A percentile compares a stretch with the other conserved stretches of the same genome.
These are phyloP conservation scores for Pythium angustatum DNA, from an alignment of 352 stramenopile genomes.

Conservation along the genomic window DNA sequence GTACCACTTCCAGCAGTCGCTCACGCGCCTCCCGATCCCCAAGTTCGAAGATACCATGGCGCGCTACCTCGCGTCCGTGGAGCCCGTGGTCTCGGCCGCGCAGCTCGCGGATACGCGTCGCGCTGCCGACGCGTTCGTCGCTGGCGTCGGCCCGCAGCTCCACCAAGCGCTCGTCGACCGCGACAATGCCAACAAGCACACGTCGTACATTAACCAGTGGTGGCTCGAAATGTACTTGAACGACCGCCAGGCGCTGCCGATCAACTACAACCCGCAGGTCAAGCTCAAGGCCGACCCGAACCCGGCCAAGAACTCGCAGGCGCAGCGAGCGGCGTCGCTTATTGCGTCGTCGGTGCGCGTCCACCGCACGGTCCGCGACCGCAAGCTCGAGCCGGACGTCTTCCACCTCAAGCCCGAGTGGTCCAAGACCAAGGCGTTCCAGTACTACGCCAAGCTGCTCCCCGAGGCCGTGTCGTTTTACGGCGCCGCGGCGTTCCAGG, in stretches of 20 bases:
- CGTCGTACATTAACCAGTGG: slow-evolving; percentile 92
- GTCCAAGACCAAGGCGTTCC: slow-evolving; percentile 75
- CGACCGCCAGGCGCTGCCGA: slow-evolving; percentile 81
- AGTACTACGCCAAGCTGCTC: slow-evolving; percentile 83
- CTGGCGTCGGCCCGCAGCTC: slow-evolving; percentile 58
- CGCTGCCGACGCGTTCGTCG: slow-evolving; percentile 61
- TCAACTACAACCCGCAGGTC: slow-evolving; percentile 93
- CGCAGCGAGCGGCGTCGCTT: slow-evolving; percentile 80
- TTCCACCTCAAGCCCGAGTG: slow-evolving; percentile 89
- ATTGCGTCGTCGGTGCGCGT: slow-evolving; percentile 86
- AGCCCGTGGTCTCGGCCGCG: slow-evolving; percentile 62
- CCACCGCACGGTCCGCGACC: slow-evolving; percentile 78
- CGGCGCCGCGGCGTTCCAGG: slow-evolving; percentile 76
- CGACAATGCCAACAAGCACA: slow-evolving; percentile 82
- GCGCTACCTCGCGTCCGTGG: slow-evolving; percentile 75
- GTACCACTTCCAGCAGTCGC: slow-evolving; percentile 87
- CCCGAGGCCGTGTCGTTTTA: slow-evolving; percentile 88
- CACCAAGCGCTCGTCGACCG: slow-evolving; percentile 74
- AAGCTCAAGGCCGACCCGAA: slow-evolving; percentile 85
- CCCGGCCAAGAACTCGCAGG: slow-evolving; percentile 83
- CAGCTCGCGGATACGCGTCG: slow-evolving; percentile 58
- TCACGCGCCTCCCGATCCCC: slow-evolving; percentile 83
- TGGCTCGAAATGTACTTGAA: slow-evolving; percentile 93
- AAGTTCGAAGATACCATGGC: slow-evolving; percentile 84
- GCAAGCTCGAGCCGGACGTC: slow-evolving; percentile 82